Percentiles rank a stretch among this genome's conserved stretches.
phyloP scores from a whole-genome alignment of 768 basidiomycete genomes.

The Lepiota brunneoincarnata region DNA sequence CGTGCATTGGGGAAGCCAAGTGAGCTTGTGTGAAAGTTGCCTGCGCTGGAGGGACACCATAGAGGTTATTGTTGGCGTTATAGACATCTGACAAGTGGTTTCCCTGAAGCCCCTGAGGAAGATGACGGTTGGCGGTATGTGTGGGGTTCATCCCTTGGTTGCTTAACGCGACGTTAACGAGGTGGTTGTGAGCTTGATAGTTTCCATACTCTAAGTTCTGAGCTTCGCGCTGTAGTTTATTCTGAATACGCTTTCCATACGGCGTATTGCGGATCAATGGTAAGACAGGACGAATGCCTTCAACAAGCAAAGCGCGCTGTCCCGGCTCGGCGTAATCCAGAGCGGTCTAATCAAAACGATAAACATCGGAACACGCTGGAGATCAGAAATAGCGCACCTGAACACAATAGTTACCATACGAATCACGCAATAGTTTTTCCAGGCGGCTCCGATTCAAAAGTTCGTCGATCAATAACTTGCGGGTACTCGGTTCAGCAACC shows the following conservation, averaged over 20 bases:
- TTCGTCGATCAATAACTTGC: slow-evolving; percentile 94
- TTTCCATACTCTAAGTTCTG: slow-evolving; percentile 61
- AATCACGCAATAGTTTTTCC: slow-evolving; percentile 94
- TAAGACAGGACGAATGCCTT: slow-evolving; percentile 97
- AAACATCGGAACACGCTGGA: neutral
- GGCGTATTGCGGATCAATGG: slow-evolving; percentile 99
- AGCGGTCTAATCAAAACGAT: slow-evolving; percentile 64
- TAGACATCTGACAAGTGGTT: slow-evolving; percentile 68
- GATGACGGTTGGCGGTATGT: slow-evolving; percentile 50
- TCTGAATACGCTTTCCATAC: slow-evolving; percentile 98
- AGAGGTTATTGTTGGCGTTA: slow-evolving; percentile 57
- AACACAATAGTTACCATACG: slow-evolving; percentile 95
- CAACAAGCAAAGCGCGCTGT: slow-evolving; percentile 90
- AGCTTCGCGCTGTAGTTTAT: slow-evolving; percentile 95
- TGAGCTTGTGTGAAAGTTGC: slow-evolving; percentile 59
- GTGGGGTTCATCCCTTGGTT: slow-evolving; percentile 52
- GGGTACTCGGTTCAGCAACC: slow-evolving; percentile 92
- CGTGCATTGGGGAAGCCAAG: slow-evolving; percentile 52
- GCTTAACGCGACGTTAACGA: slow-evolving; percentile 56
- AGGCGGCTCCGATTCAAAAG: slow-evolving; percentile 90
- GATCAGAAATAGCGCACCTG: slow-evolving; percentile 46
- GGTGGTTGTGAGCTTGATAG: slow-evolving; percentile 57
- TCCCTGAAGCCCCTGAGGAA: slow-evolving; percentile 50
- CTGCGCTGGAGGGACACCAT: slow-evolving; percentile 52
- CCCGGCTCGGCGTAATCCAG: slow-evolving; percentile 95